Evolutionary conservation across 1,139 yeast genomes (phyloP), one percentile per base, ranked within the genome.

Genomic region (Pichia sp.): DNA sequence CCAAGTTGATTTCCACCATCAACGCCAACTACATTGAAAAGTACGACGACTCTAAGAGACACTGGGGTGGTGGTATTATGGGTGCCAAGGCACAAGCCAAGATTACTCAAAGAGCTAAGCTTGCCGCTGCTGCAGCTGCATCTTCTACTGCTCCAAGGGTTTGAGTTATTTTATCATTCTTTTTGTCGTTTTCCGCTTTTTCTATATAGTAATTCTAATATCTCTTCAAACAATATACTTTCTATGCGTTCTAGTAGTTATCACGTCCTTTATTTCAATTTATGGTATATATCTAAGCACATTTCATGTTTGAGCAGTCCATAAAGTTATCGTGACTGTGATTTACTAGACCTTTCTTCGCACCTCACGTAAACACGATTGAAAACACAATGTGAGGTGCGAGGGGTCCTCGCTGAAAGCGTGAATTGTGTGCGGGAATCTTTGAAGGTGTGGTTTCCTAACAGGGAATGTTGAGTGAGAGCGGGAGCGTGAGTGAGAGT

Each of bases 41-140:
- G 79, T 89, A 85, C 85, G 97, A 92, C 72, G 97, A 92, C 68
- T 74, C 81, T 75, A 92, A 95, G 84, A 90, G 89, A 81, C 96
- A 90, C 86, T 92, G 98, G 98, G 98, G 98, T 84, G 98, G 99
- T 82, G 98, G 98, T 84, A 73, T 88, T 76, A 81, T 93, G 82
- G 97, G 98, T 75, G 80, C 88, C 69, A 92, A 92, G 83, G 89
- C 97, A 70, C 81, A 80, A 70, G 93, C 83, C 69, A 87, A 85
- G 80, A 74, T 66, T 52, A 77, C 74, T 55, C 65, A 77, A 73
- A 76, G 67, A 64, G 77, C 75, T 50, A 77, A 75, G 71, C 64
- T 68, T 54, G 79, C 75, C 49, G 70, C 57, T 47, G 64, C 65
- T 53, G 66, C 63, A 54, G 57, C 59, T 34, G 61, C 63, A 56